Base-by-base conservation (phyloP, 2,329 filamentous ascomycete genomes). In the Fusarium concolor region DNA sequence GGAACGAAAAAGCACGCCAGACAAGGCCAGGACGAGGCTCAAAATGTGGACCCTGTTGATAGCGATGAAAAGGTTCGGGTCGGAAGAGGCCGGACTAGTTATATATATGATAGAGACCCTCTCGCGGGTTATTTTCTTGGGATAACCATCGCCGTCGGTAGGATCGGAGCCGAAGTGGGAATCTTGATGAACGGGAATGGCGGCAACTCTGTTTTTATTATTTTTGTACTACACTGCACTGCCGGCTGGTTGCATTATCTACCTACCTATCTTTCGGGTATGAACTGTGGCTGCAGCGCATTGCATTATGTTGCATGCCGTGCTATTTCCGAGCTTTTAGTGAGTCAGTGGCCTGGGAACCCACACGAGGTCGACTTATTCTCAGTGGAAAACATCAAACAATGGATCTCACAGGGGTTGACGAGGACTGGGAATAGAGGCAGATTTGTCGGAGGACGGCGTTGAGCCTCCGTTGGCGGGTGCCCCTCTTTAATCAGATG, bases 51-150 rank as follows among this genome's bases (percentile, higher is more conserved):
- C 37, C 62, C 18, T 31, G 31, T 38, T 44, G 38, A 62, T 62
- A 31, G 29, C 29, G 29, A 31, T 31, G 29, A 31, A 12, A 14
- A 12, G 29, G 11, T 31, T 31, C 29, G 29, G 17, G 54, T 71
- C 71, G 71, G 71, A 45, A 71, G 56, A 71, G 70, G 56, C 65
- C 71, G 71, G 71, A 57, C 33, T 22, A 42, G 44, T 20, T 52
- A 11, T 35, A 51, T 50, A 35, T 18, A 33, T 50, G 22, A 18
- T 17, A 45, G 33, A 41, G 35, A 50, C 33, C 24, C 28, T 50
- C 43, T 54, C 42, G 35, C 61, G 60, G 65, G 42, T 55, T 68
- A 52, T 69, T 66, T 18, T 69, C 61, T 67, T 54, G 20, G 11
- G 6, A 26, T 9, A 20, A 26, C 22, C 12, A 15, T 55, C 10